Base-by-base conservation (phyloP, 768 basidiomycete species). In the Cystobasidiopsis lactophilus region DNA sequence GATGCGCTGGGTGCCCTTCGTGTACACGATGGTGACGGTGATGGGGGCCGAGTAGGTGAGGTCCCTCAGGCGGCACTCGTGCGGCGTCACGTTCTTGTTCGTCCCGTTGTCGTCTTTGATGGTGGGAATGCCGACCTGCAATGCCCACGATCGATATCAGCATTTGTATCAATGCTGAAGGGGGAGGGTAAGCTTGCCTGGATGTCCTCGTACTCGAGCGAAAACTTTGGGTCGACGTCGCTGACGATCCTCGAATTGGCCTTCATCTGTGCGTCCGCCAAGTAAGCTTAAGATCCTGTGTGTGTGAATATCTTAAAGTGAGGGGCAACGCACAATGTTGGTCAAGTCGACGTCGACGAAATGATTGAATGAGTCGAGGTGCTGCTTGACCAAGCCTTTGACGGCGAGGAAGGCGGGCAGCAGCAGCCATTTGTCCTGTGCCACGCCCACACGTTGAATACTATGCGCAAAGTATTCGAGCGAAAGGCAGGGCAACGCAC, bases 351-450 rank as follows among this genome's bases (percentile, higher is more conserved):
- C 79, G 61, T 95, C 84, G 64, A 95, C 86, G 64, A 98, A 96
- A 67, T 91, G 89, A 70, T 95, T 95, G 77, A 86, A 96, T 7
- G 86, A 93, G 67, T 95, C 93, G 60, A 95, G 83, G 65, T 98
- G 93, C 65, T 96, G 93, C 70, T 96, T 96, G 56, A 98, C 93
- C 14, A 98, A 78, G 54, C 93, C 93, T 63, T 98, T 98, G 56
- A 93, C 85, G 68, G 89, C 82, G 49, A 98, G 73, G 63, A 96
- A 98, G 10, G 89, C 91, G 1, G 93, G 93, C 2, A 98, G 71
- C 10, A 98, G 71, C 19, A 93, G 76, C 93, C 93, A 98, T 78
- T 98, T 98, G 66, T 98, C 93, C 89, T 52, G n/a, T n/a, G n/a
- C n/a, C n/a, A n/a, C n/a, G n/a, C n/a, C n/a, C n/a, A n/a, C n/a